Conservation (phyloP, 495 filamentous ascomycete species). For the Aspergillus saccharolyticus region DNA sequence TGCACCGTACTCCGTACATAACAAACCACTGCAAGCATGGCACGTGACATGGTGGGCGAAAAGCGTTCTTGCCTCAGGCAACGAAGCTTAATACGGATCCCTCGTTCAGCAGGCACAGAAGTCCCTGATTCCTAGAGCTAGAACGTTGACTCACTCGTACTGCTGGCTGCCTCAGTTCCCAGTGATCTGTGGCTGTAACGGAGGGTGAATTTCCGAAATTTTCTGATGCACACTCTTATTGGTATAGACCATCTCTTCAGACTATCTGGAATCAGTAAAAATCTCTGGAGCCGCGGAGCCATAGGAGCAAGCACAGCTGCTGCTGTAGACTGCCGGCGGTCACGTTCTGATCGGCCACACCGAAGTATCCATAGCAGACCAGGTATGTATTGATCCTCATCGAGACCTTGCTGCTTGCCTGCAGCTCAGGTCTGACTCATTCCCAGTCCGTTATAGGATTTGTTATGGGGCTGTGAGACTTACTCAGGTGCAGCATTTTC, state of each 20-base stretch:
- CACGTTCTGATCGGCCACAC: background rate
- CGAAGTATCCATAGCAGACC: background rate
- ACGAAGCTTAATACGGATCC: background rate
- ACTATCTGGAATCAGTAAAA: slow-evolving; percentile 16
- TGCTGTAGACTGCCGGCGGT: background rate
- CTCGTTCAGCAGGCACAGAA: background rate
- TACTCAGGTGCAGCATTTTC: background rate
- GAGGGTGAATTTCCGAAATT: background rate
- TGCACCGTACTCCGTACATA: too few species aligned
- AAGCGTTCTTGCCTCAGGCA: background rate
- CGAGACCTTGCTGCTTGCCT: background rate
- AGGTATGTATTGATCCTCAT: slow-evolving; percentile 5
- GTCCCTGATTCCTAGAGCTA: background rate
- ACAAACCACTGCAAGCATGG: too few species aligned
- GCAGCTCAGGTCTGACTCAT: background rate
- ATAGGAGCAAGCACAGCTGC: slow-evolving; percentile 3
- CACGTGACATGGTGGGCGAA: background rate
- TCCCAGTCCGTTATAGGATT: background rate
- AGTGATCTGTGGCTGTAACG: background rate
- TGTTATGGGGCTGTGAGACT: background rate
- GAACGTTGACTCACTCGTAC: background rate
- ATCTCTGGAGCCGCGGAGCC: slow-evolving; percentile 7
- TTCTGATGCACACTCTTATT: slow-evolving; percentile 21
- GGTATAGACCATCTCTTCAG: slow-evolving; percentile 15
- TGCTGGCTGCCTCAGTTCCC: background rate